Base-by-base conservation (phyloP, 129 eudicot species). In the Oenanthe sinensis region DNA sequence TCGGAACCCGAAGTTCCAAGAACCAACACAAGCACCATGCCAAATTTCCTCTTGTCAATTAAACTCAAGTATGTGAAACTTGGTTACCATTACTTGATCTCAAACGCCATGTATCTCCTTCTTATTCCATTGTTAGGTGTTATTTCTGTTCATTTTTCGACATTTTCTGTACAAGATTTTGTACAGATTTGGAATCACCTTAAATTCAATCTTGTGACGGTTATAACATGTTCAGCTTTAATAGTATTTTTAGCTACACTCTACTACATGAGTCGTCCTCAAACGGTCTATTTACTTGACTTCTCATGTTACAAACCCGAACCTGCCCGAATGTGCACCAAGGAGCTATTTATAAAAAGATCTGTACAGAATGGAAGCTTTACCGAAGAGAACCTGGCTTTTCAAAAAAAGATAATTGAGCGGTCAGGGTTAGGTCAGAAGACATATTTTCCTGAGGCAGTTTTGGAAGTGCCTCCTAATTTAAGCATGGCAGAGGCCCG, bases 401-500 rank as follows among this genome's bases (percentile, higher is more conserved):
- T 93, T 45, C 98, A 93, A 73, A 86, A 84, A 83, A 93, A 86
- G 84, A 88, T 93, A 26, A 26, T 93, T 8, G 98, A 93, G 81
- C 80, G 97, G 70, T 93, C 98, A 0, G 98, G 98, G 10, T 55
- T 93, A 60, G 98, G 98, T 0, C 91, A 93, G 68, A 88, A 89
- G 50, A 91, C 98, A 0, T 91, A 91, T 74, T 86, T 91, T 65
- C 98, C 98, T 0, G 95, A 87, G 24, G 91, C 97, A 0, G 85
- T 93, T 8, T 54, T 91, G 75, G 42, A 45, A 7, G 84, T 91
- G 28, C 98, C 98, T 2, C 96, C 97, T 0, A 86, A 89, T 49
- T 89, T 92, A 15, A 85, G 89, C 73, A 89, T 93, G 95, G 92
- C 90, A 9, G 97, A 87, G 82, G 98, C 98, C 0, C 80, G 98